Evolutionary conservation across 192 early-diverging fungal genomes (phyloP).

Genomic region (Diversispora epigaea): DNA sequence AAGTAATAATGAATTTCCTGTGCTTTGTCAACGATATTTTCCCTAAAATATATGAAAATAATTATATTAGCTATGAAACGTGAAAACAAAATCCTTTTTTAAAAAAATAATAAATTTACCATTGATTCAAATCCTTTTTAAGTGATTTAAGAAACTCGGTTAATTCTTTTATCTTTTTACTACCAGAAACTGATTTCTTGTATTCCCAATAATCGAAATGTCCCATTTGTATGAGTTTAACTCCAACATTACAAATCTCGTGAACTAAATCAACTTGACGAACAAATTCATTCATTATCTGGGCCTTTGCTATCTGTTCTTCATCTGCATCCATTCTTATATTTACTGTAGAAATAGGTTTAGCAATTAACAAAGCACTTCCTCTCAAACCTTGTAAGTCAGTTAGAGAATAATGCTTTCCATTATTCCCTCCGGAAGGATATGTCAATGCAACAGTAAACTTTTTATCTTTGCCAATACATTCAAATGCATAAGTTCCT

Average conservation of each 20-base stretch:
- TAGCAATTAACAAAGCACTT: constrained; percentile 14
- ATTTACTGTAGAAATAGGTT: neutral
- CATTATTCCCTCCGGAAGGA: neutral
- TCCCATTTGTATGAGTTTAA: neutral
- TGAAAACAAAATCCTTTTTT: too few species aligned
- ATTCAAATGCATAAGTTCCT: constrained; percentile 23
- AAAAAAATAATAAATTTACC: too few species aligned
- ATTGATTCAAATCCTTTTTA: too few species aligned
- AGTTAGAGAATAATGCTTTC: neutral
- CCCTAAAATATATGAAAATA: neutral
- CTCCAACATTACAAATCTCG: neutral
- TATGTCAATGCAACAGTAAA: neutral
- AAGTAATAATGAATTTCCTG: constrained; percentile 12
- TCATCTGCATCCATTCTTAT: neutral
- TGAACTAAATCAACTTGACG: constrained; percentile 13
- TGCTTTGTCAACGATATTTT: neutral
- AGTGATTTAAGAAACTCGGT: too few species aligned
- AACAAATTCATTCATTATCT: constrained; percentile 21
- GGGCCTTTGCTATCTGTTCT: too few species aligned
- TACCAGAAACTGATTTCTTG: neutral
- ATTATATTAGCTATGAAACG: neutral
- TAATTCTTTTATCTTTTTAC: neutral
- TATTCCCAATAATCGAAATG: neutral
- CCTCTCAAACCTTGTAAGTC: constrained; percentile 20
- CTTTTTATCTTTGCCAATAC: constrained; percentile 6